Evolutionary conservation across 1,284 basidiomycete species (phyloP).

Genomic region (Fomitopsis schrenkii): DNA sequence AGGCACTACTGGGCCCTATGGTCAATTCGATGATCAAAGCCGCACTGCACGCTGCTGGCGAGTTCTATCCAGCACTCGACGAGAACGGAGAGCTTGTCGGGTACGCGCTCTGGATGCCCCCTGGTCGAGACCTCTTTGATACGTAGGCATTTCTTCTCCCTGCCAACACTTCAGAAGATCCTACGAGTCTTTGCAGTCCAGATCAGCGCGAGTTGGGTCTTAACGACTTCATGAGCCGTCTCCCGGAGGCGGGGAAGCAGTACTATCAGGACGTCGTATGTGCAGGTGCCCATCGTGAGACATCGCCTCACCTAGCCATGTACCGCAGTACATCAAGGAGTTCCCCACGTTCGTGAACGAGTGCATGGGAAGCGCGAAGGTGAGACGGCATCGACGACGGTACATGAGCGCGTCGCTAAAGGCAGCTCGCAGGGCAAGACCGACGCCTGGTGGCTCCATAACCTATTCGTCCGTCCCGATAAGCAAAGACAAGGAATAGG

Average conservation of each 20-base stretch:
- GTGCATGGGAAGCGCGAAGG: slow-evolving; percentile 7
- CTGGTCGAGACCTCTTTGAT: slow-evolving; percentile 15
- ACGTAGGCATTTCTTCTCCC: slow-evolving; percentile 9
- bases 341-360: slow-evolving; percentile 14
- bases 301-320: background rate
- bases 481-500: slow-evolving; percentile 16
- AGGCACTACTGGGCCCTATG: slow-evolving; percentile 2
- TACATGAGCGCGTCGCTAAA: background rate
- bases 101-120: slow-evolving; percentile 17
- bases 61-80: slow-evolving; percentile 17
- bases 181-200: slow-evolving; percentile 4
- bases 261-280: slow-evolving; percentile 14
- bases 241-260: slow-evolving; percentile 13
- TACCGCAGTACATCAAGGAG: slow-evolving; percentile 11
- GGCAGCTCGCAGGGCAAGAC: slow-evolving; percentile 8
- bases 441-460: slow-evolving; percentile 20
- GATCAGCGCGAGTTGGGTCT: slow-evolving; percentile 15
- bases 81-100: slow-evolving; percentile 14
- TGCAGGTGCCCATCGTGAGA: background rate
- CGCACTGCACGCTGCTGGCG: slow-evolving; percentile 12
- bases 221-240: slow-evolving; percentile 12
- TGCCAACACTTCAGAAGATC: background rate
- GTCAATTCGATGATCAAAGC: slow-evolving; percentile 17
- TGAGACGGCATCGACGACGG: background rate
- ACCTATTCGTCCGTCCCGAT: slow-evolving; percentile 14